Evolutionary conservation across 768 basidiomycete genomes (phyloP), one percentile per base, ranked within the genome.

Genomic region (Mycena indigotica): DNA sequence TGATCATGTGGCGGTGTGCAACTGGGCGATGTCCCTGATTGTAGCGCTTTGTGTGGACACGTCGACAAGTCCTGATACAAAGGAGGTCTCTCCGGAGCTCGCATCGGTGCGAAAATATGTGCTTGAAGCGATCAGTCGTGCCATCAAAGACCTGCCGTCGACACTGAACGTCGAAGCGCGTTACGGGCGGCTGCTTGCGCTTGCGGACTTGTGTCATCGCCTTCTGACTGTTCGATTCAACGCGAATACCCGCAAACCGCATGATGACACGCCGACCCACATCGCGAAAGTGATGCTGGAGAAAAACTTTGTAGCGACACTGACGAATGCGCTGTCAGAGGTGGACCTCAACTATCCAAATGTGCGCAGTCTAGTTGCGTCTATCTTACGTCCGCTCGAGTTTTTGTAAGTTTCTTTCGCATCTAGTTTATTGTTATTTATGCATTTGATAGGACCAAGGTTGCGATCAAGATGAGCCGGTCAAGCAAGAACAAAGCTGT

Each of bases 271-370:
- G n/a, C 88, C 89, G 3, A 88, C 95, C 6, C 95, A 97, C 60
- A 83, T 98, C 52, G 94, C 96, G 21, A 98, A 98, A 76, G 83
- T 95, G 61, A 99, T 99, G 97, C 75, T 99, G 50, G 97, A 99
- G 79, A 98, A 98, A 77, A 92, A 92, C 68, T 95, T 93, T 62
- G 97, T 98, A 16, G 82, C 89, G 3, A 87, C 88, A 1, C 76
- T 99, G 30, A 98, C 97, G 0, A 88, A 79, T 40, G 89, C 94
- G 12, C 79, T 98, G 17, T 87, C 91, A 4, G 97, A 99, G 52
- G 86, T 96, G 39, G 97, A 99, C 67, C 83, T 98, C 35, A 97
- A 97, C 69, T 98, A 93, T 73, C 97, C 97, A 2, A 87, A 94
- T 65, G 85, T 97, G 60, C 87, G 91, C 50, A 83, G 83, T 35